These are phyloP conservation scores for Calycina marina DNA, from an alignment of 2,329 filamentous ascomycete species.

Conservation along the genomic window DNA sequence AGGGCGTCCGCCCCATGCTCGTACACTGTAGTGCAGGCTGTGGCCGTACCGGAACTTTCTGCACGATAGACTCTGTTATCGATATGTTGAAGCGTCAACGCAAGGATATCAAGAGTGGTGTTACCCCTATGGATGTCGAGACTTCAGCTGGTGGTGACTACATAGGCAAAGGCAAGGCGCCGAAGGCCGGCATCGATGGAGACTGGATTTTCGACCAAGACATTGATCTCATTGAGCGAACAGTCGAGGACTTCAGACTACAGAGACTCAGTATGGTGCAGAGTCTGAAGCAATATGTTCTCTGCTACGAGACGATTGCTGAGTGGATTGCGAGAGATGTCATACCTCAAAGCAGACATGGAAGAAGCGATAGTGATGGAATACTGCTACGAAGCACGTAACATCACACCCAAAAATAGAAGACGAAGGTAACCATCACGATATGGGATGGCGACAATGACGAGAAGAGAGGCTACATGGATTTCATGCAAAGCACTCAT, in stretches of 20 bases:
- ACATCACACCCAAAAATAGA: too few relatives aligned
- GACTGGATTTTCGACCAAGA: slow-evolving; percentile 58
- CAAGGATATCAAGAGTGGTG: slow-evolving; percentile 22
- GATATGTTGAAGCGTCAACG: slow-evolving; percentile 91
- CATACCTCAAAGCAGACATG: slow-evolving; percentile 5
- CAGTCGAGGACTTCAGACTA: slow-evolving; percentile 77
- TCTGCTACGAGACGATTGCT: slow-evolving; percentile 89
- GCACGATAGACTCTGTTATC: slow-evolving; percentile 87
- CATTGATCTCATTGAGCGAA: slow-evolving; percentile 68
- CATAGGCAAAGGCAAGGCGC: slow-evolving; percentile 10
- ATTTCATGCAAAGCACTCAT: too few relatives aligned
- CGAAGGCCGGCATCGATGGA: slow-evolving; percentile 23
- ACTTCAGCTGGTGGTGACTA: slow-evolving; percentile 12
- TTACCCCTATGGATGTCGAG: slow-evolving; percentile 30
- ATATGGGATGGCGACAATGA: too few relatives aligned
- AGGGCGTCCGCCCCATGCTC: slow-evolving; percentile 52
- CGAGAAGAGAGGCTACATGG: too few relatives aligned
- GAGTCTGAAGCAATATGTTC: slow-evolving; percentile 79
- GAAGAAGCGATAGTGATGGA: slow-evolving; percentile 16
- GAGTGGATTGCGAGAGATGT: slow-evolving; percentile 55
- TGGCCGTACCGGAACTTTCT: slow-evolving; percentile 90
- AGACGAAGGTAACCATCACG: too few relatives aligned
- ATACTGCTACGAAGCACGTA: not conserved
- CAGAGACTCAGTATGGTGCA: slow-evolving; percentile 96
- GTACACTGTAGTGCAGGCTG: slow-evolving; percentile 96